These are phyloP conservation scores for Mycocentrospora acerina DNA, from an alignment of 2,329 filamentous ascomycete genomes.

Conservation along the genomic window DNA sequence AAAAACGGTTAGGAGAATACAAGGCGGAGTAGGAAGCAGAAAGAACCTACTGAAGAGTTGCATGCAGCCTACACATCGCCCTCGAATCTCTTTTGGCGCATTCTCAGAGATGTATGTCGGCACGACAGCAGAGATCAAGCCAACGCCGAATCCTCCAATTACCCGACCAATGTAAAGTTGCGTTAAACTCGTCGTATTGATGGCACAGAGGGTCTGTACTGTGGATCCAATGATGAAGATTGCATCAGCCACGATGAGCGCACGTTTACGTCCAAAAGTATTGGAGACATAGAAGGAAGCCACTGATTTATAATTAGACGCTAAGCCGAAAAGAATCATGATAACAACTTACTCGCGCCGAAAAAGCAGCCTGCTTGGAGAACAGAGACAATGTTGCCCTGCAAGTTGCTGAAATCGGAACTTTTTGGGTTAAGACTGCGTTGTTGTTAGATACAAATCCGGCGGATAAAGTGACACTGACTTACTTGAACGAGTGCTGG, in stretches of 20 bases:
- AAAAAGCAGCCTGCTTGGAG: constrained; percentile 50
- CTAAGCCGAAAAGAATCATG: no score
- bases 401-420: constrained; percentile 40
- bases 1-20: no score
- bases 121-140: constrained; percentile 46
- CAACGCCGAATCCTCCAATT: constrained; percentile 49
- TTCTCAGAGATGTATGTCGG: constrained; percentile 51
- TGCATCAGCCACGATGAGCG: constrained; percentile 45
- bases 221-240: constrained; percentile 47
- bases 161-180: constrained; percentile 47
- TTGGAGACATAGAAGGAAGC: constrained; percentile 47
- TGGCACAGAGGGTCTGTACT: constrained; percentile 44
- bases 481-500: constrained; percentile 42
- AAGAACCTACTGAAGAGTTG: constrained; percentile 41
- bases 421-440: constrained; percentile 30
- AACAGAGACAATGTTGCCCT: constrained; percentile 49
- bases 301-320: no score
- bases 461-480: no score
- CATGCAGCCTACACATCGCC: constrained; percentile 42
- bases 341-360: no score
- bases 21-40: no score
- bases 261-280: constrained; percentile 44
- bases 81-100: constrained; percentile 46
- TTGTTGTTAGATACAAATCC: no score
- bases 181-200: constrained; percentile 36